Evolutionary conservation across 2,329 filamentous ascomycete species (phyloP), one percentile per base, ranked within the genome.

Genomic region (Elsinoe necatrix): DNA sequence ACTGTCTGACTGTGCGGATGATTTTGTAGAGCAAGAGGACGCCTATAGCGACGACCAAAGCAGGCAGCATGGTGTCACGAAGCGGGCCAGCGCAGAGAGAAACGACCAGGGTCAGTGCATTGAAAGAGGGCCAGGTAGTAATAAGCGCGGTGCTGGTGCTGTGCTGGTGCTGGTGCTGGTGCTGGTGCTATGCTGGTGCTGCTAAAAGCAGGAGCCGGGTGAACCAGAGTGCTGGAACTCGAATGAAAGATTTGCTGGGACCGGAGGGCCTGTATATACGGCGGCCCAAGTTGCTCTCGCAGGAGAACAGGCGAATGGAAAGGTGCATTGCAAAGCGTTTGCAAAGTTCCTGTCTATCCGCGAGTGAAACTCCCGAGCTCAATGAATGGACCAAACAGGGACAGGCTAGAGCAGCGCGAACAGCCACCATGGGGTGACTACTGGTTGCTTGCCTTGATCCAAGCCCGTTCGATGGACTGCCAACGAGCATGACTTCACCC

Each of bases 1-100:
- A 69, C n/a, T 62, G 64, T 20, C 61, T 64, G 18, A 68, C 50
- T 23, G 61, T 64, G 27, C 63, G 67, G 56, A 62, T 54, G 23
- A 66, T 59, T 45, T 63, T 58, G 31, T 52, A 52, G 16, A 52
- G 48, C 37, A 58, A 57, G 21, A 63, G 21, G 34, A 66, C 43
- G 14, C 63, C 51, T 34, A 66, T 21, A 45, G 37, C 56, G 23
- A 54, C 11, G 9, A 42, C 25, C 31, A 57, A 31, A 52, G 48
- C 48, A 31, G 48, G 34, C 12, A 52, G 31, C 48, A 52, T 52
- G 29, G 51, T 21, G 45, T 34, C 18, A 29, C 47, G 11, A 23
- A 47, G 23, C 25, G 41, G n/a, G 50, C 16, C 48, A 58, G 23
- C 31, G 11, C 27, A 51, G 39, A 11, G 9, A 39, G 45, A 37